These are phyloP conservation scores for Lasiosphaeria ovina DNA, from an alignment of 495 filamentous ascomycete species.

Conservation along the genomic window DNA sequence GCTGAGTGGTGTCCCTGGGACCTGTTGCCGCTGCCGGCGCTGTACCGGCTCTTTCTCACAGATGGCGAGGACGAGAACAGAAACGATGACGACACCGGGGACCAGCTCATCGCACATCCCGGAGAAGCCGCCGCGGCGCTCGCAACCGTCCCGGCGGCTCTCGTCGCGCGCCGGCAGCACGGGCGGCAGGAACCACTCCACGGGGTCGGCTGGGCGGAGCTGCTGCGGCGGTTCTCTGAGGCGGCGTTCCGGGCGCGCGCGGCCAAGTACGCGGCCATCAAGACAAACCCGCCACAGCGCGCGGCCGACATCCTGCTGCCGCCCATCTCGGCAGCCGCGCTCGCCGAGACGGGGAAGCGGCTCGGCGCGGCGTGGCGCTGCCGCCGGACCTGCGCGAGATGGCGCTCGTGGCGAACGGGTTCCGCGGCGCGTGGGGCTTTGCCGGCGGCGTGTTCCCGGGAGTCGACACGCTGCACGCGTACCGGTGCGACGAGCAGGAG, in stretches of 20 bases:
- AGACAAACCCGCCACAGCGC: not conserved
- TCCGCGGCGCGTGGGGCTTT: not conserved
- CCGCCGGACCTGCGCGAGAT: slow-evolving; percentile 2
- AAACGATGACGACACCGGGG: too few relatives aligned
- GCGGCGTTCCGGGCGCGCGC: not conserved
- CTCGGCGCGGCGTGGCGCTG: slow-evolving; percentile 3
- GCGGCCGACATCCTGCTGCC: slow-evolving; percentile 2
- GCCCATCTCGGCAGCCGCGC: slow-evolving; percentile 1
- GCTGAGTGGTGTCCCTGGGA: not conserved
- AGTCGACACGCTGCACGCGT: not conserved
- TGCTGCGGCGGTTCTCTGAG: slow-evolving; percentile 5
- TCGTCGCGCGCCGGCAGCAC: not conserved
- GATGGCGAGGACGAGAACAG: not conserved
- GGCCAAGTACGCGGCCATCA: not conserved
- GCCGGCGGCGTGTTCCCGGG: slow-evolving; percentile 2
- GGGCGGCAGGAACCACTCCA: not conserved
- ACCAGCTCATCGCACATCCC: not conserved
- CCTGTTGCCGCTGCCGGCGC: not conserved
- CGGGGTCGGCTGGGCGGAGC: not conserved
- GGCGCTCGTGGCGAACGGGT: slow-evolving; percentile 3
- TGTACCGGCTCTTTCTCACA: not conserved
- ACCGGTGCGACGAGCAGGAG: not conserved
- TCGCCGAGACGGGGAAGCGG: slow-evolving; percentile 2
- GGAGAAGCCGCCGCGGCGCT: not conserved
- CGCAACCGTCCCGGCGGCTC: not conserved